Evolutionary conservation across 2,329 filamentous ascomycete genomes (phyloP), one percentile per base, ranked within the genome.

Genomic region (Aspergillus sp.): DNA sequence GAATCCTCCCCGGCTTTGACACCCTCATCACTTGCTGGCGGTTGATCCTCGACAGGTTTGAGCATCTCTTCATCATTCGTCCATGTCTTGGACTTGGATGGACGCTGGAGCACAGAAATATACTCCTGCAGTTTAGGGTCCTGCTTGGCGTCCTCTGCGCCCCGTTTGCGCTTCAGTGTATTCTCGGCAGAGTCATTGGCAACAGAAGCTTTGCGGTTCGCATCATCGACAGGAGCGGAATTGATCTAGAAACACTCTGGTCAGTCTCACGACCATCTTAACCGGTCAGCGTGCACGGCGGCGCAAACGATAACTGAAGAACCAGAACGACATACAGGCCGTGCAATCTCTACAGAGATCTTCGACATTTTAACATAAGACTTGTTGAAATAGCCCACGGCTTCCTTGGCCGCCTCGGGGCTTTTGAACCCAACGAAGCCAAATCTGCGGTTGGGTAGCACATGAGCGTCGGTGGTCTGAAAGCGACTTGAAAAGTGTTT

Each of bases 291-390:
- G 49, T 45, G 51, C 43, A 46, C 45, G 45, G 42, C 44, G 44
- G 47, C 29, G 45, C 41, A 42, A 51, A 39, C 17, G 27, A 25
- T 5, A 22, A 29, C 24, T 5, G 15, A 29, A 15, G 25, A 15
- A 19, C 34, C 33, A 34, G 24, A 30, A 30, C 20, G 33, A 62
- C 74, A 55, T 67, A 93, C 82, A 39, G 91, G 81, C 57, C 75
- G 80, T 35, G 91, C 91, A 52, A 91, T 67, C 65, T 95, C 88
- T 41, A 95, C 91, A 17, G 72, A 74, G 51, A 98, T 86, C 67
- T 81, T 93, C 36, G 88, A 94, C 83, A 95, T 91, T 49, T 86
- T 85, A 51, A 98, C 86, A 63, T 86, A 98, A 42, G 88, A 81
- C 57, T 77, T 85, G 69, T 98, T 88, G 71, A 95, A 95, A 67